Evolutionary conservation across 306 rosid genomes (phyloP).

Genomic region (Casuarina cunninghamiana): DNA sequence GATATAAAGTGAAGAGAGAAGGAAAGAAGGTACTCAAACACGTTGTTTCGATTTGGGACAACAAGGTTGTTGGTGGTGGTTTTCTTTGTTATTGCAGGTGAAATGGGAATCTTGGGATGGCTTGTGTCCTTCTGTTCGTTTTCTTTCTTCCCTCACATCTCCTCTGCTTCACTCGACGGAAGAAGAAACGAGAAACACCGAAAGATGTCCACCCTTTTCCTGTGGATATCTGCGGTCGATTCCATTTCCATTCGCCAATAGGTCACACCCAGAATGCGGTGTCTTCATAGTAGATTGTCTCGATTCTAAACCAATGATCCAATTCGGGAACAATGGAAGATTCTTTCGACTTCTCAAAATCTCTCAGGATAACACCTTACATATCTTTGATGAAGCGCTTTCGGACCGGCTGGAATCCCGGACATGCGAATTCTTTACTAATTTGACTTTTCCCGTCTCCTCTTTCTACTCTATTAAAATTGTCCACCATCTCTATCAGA

Average conservation of each 20-base stretch:
- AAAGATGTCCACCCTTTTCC: background rate
- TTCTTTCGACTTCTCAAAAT: background rate
- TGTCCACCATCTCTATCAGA: background rate
- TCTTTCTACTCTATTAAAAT: constrained; percentile 13
- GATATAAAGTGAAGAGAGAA: too few relatives aligned
- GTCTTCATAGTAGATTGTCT: background rate
- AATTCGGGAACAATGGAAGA: background rate
- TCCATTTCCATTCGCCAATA: background rate
- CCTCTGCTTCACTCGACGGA: constrained; percentile 1
- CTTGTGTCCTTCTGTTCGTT: background rate
- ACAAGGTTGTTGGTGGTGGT: background rate
- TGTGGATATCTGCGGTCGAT: constrained; percentile 10
- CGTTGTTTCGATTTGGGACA: too few relatives aligned
- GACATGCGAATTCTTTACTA: background rate
- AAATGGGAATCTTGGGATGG: background rate
- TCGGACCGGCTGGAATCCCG: background rate
- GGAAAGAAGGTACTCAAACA: too few relatives aligned
- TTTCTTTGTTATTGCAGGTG: background rate
- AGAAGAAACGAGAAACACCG: background rate
- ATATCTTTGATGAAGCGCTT: background rate
- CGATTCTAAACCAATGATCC: background rate
- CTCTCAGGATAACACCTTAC: background rate
- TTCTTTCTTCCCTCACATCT: background rate
- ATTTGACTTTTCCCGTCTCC: background rate
- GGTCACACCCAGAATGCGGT: background rate